Base-by-base conservation (phyloP, 1,139 yeast genomes). In the Blastobotrys arbuscula region DNA sequence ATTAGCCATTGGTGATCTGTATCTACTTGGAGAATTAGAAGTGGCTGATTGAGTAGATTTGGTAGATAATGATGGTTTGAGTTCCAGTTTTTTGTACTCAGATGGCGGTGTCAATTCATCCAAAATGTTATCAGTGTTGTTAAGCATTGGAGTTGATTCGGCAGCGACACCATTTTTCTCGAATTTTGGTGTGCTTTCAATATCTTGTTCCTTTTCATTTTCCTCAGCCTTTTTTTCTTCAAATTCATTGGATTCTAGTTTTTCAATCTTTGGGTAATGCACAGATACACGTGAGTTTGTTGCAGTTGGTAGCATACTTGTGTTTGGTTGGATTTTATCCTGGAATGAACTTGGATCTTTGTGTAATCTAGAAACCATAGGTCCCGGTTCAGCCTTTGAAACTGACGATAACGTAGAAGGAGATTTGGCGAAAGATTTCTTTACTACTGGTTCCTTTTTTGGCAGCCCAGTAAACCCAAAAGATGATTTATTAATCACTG, bases 391-490 rank as follows among this genome's bases (percentile, higher is more conserved):
- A 10, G 35, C 47, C 49, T 42, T 45, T 37, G 43, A 48, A 50
- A 39, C 50, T 53, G 44, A 51, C 54, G 44, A 51, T 8, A 44
- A 31, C 7, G 59, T 40, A 44, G 55, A 47, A 52, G 57, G 52
- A 38, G 56, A 50, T 56, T 56, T 33, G 44, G 59, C 60, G 2
- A 62, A 57, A 3, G 71, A 66, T 47, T 68, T 71, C 30, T 72
- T 68, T 0, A 72, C 68, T 34, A 74, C 55, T 0, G 78, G 78
- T 30, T 69, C 75, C 51, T 74, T 63, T 7, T 70, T 68, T 0
- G 78, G 78, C 42, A 74, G 58, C 19, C 72, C 64, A 2, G 75
- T 74, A 62, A 74, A 74, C 9, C 73, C 63, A 63, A 69, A 64
- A 31, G 62, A 51, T 16, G 60, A 53, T 23, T 53, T 50, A 31